phyloP scores from a whole-genome alignment of 306 rosid genomes.

The Fragaria vesca region DNA sequence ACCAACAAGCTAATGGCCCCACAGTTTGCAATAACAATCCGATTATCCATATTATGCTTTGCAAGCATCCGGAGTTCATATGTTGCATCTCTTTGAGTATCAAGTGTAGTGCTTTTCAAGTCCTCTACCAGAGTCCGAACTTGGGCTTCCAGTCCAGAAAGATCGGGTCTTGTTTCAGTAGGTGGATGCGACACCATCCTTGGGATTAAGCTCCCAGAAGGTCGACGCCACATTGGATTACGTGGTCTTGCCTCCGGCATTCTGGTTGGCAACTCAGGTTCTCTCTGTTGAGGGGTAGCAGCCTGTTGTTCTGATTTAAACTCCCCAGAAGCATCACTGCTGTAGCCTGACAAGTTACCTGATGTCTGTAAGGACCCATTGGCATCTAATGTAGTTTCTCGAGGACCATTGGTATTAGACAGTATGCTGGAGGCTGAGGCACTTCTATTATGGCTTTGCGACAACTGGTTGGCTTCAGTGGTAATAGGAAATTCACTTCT shows the following conservation, averaged over 20 bases:
- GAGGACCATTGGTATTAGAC: constrained; percentile 43
- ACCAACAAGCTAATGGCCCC: constrained; percentile 81
- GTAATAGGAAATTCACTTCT: constrained; percentile 50
- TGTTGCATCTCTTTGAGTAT: constrained; percentile 75
- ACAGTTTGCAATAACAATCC: constrained; percentile 83
- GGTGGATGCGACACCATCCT: constrained; percentile 55
- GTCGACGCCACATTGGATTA: constrained; percentile 66
- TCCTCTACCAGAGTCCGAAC: constrained; percentile 74
- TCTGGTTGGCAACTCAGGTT: constrained; percentile 51
- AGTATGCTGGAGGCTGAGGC: constrained; percentile 62
- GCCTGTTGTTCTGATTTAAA: constrained; percentile 52
- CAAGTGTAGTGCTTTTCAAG: constrained; percentile 58
- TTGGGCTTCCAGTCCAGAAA: constrained; percentile 67
- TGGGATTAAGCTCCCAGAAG: constrained; percentile 59
- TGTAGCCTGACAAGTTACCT: constrained; percentile 49
- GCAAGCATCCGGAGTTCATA: constrained; percentile 78
- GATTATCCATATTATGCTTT: constrained; percentile 76
- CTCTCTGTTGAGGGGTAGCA: constrained; percentile 47
- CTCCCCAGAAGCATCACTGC: constrained; percentile 69
- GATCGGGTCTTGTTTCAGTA: constrained; percentile 64
- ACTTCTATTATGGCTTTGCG: constrained; percentile 57
- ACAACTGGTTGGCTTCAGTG: constrained; percentile 41
- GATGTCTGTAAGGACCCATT: constrained; percentile 45
- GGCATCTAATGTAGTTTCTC: constrained; percentile 55
- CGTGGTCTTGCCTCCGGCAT: constrained; percentile 57